Evolutionary conservation across 257 asterid genomes (phyloP).

Genomic region (Nicotiana tabacum): DNA sequence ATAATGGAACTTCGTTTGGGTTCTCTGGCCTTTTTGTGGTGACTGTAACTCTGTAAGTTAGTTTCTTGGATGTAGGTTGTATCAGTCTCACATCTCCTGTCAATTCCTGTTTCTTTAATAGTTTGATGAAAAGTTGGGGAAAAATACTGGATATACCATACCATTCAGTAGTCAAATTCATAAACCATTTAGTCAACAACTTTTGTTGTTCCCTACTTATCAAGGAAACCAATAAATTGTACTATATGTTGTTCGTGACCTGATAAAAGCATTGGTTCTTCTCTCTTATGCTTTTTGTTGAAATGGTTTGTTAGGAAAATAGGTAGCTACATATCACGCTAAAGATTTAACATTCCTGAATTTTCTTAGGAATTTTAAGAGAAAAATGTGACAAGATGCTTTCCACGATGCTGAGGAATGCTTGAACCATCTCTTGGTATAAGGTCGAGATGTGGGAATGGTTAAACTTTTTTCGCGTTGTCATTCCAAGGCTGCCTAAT

Average conservation of each 20-base stretch:
- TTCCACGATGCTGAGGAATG: background rate
- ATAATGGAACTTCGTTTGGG: slow-evolving; percentile 1
- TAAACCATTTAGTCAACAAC: background rate
- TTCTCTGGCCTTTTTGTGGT: background rate
- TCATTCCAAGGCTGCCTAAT: background rate
- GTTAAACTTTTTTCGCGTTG: background rate
- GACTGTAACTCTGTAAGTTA: background rate
- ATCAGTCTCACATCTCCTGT: background rate
- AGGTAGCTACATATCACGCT: too few relatives aligned
- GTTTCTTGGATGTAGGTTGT: slow-evolving; percentile 9
- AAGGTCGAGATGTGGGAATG: background rate
- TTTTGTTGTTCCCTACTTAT: background rate
- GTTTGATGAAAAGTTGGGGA: background rate
- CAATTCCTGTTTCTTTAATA: slow-evolving; percentile 5
- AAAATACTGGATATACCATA: background rate
- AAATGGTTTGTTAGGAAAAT: background rate
- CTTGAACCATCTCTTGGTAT: background rate
- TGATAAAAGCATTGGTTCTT: background rate
- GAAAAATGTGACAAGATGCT: background rate
- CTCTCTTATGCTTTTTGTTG: background rate
- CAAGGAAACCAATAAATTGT: background rate
- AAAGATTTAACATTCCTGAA: too few relatives aligned
- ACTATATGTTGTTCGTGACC: background rate
- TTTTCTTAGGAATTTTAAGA: too few relatives aligned
- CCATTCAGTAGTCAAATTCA: background rate